Evolutionary conservation across 1,284 basidiomycete genomes (phyloP), one percentile per base, ranked within the genome.

Genomic region (Hypsizygus ulmarius): DNA sequence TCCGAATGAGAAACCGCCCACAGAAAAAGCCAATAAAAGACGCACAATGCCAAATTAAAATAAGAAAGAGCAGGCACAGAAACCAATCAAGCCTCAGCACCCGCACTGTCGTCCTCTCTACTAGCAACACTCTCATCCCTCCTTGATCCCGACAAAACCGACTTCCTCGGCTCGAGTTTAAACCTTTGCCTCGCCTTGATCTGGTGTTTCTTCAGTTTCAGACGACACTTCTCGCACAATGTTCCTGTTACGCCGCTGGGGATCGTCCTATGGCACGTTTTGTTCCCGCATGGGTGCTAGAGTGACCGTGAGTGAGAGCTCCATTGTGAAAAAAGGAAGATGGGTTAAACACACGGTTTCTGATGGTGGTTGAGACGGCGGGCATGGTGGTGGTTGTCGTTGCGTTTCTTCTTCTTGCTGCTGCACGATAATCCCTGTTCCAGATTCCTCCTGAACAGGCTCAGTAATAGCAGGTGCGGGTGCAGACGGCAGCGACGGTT

Each of bases 151-250:
- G 29, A 19, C 35, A 54, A 6, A 28, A 54, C 27, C n/a, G 44
- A 57, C 42, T 62, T 64, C 40, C 59, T 56, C 28, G 74, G 75
- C 54, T 77, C 74, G 4, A 78, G 65, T 54, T 66, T 72, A 49
- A 70, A 70, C 35, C 71, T 64, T 34, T 71, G 65, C 59, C 73
- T 76, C 45, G 68, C 64, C 56, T 67, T 67, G 38, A 61, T 64
- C 53, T 70, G 68, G 35, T 62, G 68, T 57, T 68, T 73, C 66
- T 71, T 77, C 47, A 77, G 61, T 32, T 68, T 67, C n/a, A 58
- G 49, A 50, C 65, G 68, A 53, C 77, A 79, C 29, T 67, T 70
- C 11, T 70, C 68, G 52, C 76, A 79, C 16, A 77, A 50, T 5
- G 60, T 56, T 15, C 68, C 67, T 0, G 41, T 12, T 1, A 54